Conservation (phyloP, 1,284 basidiomycete species). For the Exobasidium rhododendri region DNA sequence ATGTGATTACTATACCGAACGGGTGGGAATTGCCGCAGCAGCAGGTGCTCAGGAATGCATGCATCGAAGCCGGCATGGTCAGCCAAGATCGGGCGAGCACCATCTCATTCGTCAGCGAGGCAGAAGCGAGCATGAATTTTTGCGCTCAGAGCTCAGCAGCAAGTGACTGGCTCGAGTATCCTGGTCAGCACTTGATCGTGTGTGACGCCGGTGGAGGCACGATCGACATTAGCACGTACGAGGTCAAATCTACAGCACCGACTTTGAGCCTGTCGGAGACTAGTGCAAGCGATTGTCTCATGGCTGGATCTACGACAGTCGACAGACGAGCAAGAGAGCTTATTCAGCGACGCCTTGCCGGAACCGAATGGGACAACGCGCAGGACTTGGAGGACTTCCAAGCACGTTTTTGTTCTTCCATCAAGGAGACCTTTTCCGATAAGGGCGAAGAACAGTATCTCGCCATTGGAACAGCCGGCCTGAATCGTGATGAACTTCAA, state of each 20-base stretch:
- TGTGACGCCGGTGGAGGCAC: slow-evolving; percentile 21
- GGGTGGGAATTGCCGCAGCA: slow-evolving; percentile 20
- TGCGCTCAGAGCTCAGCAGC: slow-evolving; percentile 10
- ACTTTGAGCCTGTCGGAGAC: slow-evolving; percentile 13
- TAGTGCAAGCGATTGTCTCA: slow-evolving; percentile 14
- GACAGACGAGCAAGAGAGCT: slow-evolving; percentile 17
- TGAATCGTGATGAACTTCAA: slow-evolving; percentile 11
- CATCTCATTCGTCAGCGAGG: slow-evolving; percentile 17
- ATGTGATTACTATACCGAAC: slow-evolving; percentile 19
- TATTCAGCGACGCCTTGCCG: slow-evolving; percentile 12
- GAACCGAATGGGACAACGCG: slow-evolving; percentile 17
- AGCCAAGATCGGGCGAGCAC: slow-evolving; percentile 10
- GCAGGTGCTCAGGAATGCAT: slow-evolving; percentile 12
- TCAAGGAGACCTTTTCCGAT: slow-evolving; percentile 17
- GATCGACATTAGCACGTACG: slow-evolving; percentile 18
- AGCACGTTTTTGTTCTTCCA: slow-evolving; percentile 13
- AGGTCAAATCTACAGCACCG: slow-evolving; percentile 8
- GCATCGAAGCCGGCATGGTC: slow-evolving; percentile 17
- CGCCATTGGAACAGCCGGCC: slow-evolving; percentile 10
- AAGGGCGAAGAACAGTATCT: slow-evolving; percentile 11
- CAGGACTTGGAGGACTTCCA: slow-evolving; percentile 11
- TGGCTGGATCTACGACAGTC: slow-evolving; percentile 18
- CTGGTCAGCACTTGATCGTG: slow-evolving; percentile 15
- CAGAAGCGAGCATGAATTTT: slow-evolving; percentile 17
- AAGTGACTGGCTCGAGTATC: slow-evolving; percentile 6